These are phyloP conservation scores for Trichoderma atrobrunneum DNA, from an alignment of 2,329 filamentous ascomycete genomes.

Conservation along the genomic window DNA sequence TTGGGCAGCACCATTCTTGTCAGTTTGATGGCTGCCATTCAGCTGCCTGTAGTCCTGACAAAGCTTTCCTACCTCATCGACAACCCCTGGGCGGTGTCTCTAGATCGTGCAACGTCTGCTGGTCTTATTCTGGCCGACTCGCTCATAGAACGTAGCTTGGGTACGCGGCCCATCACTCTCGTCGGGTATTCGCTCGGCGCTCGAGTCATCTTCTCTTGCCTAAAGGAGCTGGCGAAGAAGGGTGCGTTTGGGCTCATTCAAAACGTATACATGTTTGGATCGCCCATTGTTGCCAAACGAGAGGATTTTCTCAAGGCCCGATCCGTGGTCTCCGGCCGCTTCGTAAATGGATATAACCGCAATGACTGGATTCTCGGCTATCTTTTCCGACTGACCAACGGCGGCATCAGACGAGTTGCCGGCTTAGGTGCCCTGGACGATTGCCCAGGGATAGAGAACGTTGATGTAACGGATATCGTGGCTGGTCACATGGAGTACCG, in stretches of 20 bases:
- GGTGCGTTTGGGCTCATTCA: slow-evolving; percentile 85
- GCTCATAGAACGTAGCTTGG: slow-evolving; percentile 84
- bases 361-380: slow-evolving; percentile 98
- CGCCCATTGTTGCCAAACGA: slow-evolving; percentile 84
- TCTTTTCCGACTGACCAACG: slow-evolving; percentile 89
- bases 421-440: slow-evolving; percentile 75
- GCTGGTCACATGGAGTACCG: slow-evolving; percentile 97
- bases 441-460: slow-evolving; percentile 81
- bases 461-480: slow-evolving; percentile 82
- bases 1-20: slow-evolving; percentile 86
- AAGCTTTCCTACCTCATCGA: slow-evolving; percentile 96
- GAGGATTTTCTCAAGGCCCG: slow-evolving; percentile 82
- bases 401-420: slow-evolving; percentile 84
- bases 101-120: slow-evolving; percentile 82
- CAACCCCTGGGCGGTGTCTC: slow-evolving; percentile 97
- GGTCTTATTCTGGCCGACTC: slow-evolving; percentile 94
- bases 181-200: slow-evolving; percentile 93
- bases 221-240: slow-evolving; percentile 80
- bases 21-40: slow-evolving; percentile 86
- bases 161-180: slow-evolving; percentile 85
- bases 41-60: slow-evolving; percentile 86
- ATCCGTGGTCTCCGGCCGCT: slow-evolving; percentile 85
- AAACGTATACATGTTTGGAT: slow-evolving; percentile 93
- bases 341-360: slow-evolving; percentile 88
- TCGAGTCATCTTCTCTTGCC: slow-evolving; percentile 86